Conservation (phyloP, 2,329 filamentous ascomycete genomes). For the Helicocarpus griseus region DNA sequence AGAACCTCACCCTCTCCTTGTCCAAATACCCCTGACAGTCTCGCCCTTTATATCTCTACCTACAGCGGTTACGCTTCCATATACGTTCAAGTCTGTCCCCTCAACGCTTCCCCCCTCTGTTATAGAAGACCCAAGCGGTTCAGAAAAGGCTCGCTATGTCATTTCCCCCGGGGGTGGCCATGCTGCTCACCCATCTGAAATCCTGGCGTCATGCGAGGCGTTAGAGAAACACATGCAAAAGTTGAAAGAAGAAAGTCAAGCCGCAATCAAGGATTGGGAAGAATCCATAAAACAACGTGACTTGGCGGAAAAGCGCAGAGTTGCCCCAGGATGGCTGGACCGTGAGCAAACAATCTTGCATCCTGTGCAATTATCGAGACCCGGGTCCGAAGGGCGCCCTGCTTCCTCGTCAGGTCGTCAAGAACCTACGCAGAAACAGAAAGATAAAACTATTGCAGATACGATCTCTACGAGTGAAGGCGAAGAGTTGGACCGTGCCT, state of each 20-base stretch:
- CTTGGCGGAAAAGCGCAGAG: conserved; percentile 52
- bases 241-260: conserved; percentile 57
- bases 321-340: conserved; percentile 57
- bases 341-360: conserved; percentile 51
- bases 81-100: conserved; percentile 86
- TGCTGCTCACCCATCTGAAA: conserved; percentile 77
- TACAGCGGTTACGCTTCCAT: conserved; percentile 80
- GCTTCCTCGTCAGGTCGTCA: conserved; percentile 30
- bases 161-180: conserved; percentile 67
- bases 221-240: conserved; percentile 66
- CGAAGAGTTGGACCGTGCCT: conserved; percentile 45
- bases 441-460: conserved; percentile 25
- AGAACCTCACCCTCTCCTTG: conserved; percentile 78
- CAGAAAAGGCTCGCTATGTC: conserved; percentile 58
- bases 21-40: conserved; percentile 85
- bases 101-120: conserved; percentile 72
- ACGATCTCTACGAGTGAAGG: conserved; percentile 38
- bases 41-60: conserved; percentile 91
- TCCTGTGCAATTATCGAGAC: conserved; percentile 28
- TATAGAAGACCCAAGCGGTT: conserved; percentile 41
- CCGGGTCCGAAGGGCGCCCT: conserved; percentile 11
- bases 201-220: conserved; percentile 69
- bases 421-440: conserved; percentile 21
- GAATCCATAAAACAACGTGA: conserved; percentile 50
- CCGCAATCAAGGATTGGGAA: conserved; percentile 60